A percentile compares a stretch with the other conserved stretches of the same genome.
phyloP scores from a whole-genome alignment of 2,329 filamentous ascomycete genomes.

The Mycosphaerelloides madeirae region DNA sequence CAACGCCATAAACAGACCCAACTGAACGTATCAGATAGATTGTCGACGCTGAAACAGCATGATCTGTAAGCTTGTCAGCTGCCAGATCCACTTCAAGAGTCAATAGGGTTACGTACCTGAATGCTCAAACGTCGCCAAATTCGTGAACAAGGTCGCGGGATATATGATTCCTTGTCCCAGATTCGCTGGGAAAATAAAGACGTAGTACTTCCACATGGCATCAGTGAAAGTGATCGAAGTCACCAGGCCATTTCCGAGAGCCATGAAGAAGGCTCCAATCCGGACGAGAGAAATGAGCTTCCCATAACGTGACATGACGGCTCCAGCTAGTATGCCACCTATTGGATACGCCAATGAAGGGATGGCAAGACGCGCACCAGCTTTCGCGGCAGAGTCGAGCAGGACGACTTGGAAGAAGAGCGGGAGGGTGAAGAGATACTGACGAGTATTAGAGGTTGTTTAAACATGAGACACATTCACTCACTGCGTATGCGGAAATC shows the following conservation, averaged over 20 bases:
- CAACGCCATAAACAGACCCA: constrained; percentile 61
- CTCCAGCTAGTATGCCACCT: constrained; percentile 41
- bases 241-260: constrained; percentile 41
- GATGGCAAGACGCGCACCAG: constrained; percentile 42
- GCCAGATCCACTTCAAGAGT: no score
- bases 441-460: no score
- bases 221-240: constrained; percentile 40
- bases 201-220: constrained; percentile 42
- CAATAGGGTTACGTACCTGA: constrained; percentile 38
- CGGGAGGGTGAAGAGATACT: constrained; percentile 46
- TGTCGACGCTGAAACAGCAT: constrained; percentile 59
- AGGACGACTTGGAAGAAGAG: constrained; percentile 64
- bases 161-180: constrained; percentile 46
- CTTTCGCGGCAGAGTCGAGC: constrained; percentile 47
- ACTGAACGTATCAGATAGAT: constrained; percentile 61
- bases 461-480: no score
- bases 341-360: constrained; percentile 44
- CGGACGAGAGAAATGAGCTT: constrained; percentile 40
- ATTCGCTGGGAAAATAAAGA: constrained; percentile 44
- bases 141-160: constrained; percentile 54
- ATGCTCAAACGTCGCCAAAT: constrained; percentile 59
- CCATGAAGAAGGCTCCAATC: constrained; percentile 40
- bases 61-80: constrained; percentile 46
- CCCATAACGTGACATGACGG: constrained; percentile 47
- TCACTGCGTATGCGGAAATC: constrained; percentile 58